Conservation (phyloP, 2,329 filamentous ascomycete species). For the Eutypella sp. region DNA sequence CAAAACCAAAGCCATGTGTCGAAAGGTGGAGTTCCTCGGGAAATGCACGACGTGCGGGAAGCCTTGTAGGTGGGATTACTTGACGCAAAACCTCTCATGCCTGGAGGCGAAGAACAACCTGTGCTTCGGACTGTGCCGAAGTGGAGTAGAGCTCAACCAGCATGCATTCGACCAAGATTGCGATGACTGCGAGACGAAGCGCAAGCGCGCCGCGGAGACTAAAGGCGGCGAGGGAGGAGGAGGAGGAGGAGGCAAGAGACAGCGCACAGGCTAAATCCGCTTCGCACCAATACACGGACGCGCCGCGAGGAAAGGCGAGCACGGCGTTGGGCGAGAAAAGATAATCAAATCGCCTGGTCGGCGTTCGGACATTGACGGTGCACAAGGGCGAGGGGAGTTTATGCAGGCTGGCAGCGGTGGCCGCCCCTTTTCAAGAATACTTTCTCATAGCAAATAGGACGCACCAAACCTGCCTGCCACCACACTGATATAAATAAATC, state of each 20-base stretch:
- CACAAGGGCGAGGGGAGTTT: too few relatives aligned
- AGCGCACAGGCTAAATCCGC: neutral
- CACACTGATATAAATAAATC: too few relatives aligned
- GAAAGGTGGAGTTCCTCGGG: slow-evolving; percentile 40
- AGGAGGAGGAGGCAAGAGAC: neutral
- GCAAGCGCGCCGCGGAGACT: slow-evolving; percentile 33
- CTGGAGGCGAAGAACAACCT: slow-evolving; percentile 46
- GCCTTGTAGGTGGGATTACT: slow-evolving; percentile 37
- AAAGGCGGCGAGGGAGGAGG: slow-evolving; percentile 21
- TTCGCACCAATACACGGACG: neutral
- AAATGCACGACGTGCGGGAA: slow-evolving; percentile 38
- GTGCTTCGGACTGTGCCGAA: slow-evolving; percentile 37
- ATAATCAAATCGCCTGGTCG: too few relatives aligned
- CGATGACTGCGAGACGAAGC: slow-evolving; percentile 36
- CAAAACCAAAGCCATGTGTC: slow-evolving; percentile 34
- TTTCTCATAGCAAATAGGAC: too few relatives aligned
- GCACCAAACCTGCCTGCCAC: too few relatives aligned
- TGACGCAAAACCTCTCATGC: slow-evolving; percentile 42
- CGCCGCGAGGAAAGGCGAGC: neutral
- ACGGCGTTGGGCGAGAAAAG: neutral
- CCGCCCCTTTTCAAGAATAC: too few relatives aligned
- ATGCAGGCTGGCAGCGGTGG: too few relatives aligned
- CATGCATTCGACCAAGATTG: slow-evolving; percentile 46
- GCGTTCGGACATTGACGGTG: too few relatives aligned
- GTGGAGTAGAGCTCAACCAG: slow-evolving; percentile 36